phyloP scores from a whole-genome alignment of 2,329 filamentous ascomycete genomes.

The Pseudogymnoascus sp. region DNA sequence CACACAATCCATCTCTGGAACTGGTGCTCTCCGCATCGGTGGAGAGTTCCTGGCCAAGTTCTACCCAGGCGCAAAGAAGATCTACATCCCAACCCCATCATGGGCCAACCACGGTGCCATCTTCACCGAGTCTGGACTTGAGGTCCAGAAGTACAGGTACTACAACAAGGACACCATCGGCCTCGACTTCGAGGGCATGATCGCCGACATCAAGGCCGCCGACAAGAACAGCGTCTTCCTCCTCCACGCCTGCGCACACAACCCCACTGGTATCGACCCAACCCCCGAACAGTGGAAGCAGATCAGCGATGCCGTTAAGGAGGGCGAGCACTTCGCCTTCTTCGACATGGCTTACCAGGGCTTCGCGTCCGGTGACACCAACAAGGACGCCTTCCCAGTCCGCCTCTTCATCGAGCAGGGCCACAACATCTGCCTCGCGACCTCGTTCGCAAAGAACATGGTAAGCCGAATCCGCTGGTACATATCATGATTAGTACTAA shows the following conservation, averaged over 20 bases:
- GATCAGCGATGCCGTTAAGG: slow-evolving; percentile 81
- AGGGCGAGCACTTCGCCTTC: slow-evolving; percentile 83
- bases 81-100: slow-evolving; percentile 92
- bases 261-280: slow-evolving; percentile 94
- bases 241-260: slow-evolving; percentile 95
- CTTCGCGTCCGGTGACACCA: slow-evolving; percentile 85
- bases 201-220: slow-evolving; percentile 82
- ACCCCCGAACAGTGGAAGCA: slow-evolving; percentile 86
- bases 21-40: slow-evolving; percentile 88
- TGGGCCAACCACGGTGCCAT: slow-evolving; percentile 98
- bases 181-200: slow-evolving; percentile 90
- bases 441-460: slow-evolving; percentile 99
- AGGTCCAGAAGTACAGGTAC: slow-evolving; percentile 94
- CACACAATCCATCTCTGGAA: slow-evolving; percentile 97
- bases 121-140: slow-evolving; percentile 85
- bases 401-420: slow-evolving; percentile 90
- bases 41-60: slow-evolving; percentile 87
- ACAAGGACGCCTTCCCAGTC: slow-evolving; percentile 88
- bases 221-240: slow-evolving; percentile 83
- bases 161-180: slow-evolving; percentile 99
- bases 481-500: slow-evolving; percentile 10
- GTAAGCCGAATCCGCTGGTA: slow-evolving; percentile 35
- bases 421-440: slow-evolving; percentile 77
- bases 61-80: slow-evolving; percentile 85
- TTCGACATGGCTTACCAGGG: slow-evolving; percentile 99